phyloP scores from a whole-genome alignment of 1,284 basidiomycete species.

The Cystobasidium pallidum region DNA sequence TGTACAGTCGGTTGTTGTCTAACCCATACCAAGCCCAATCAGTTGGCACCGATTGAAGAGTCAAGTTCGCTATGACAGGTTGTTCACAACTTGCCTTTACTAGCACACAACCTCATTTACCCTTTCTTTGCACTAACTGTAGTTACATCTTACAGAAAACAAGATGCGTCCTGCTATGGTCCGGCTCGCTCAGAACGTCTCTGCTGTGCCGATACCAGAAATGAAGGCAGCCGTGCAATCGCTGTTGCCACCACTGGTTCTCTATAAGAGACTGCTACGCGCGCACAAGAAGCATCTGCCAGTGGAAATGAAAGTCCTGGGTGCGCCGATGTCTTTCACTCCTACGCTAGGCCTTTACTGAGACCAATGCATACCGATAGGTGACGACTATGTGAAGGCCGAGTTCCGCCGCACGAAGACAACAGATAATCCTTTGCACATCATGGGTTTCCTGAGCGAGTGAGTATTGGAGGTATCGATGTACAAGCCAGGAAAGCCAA shows the following conservation, averaged over 20 bases:
- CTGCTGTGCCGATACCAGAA: slow-evolving; percentile 67
- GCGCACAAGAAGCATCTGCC: slow-evolving; percentile 72
- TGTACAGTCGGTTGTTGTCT: no score
- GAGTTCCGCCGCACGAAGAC: slow-evolving; percentile 80
- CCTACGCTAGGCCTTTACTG: no score
- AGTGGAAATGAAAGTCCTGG: slow-evolving; percentile 68
- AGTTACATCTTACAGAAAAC: not conserved
- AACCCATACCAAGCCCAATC: no score
- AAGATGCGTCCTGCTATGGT: slow-evolving; percentile 62
- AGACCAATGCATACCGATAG: slow-evolving; percentile 61
- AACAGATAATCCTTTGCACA: slow-evolving; percentile 80
- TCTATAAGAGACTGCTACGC: slow-evolving; percentile 78
- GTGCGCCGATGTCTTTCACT: not conserved
- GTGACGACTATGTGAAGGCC: slow-evolving; percentile 80
- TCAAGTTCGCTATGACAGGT: not conserved
- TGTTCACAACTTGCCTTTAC: not conserved
- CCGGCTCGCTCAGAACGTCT: slow-evolving; percentile 68
- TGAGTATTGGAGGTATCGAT: not conserved
- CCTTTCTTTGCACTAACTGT: no score
- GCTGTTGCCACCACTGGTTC: slow-evolving; percentile 78
- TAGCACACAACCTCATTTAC: no score
- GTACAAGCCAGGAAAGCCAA: not conserved
- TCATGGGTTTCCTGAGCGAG: slow-evolving; percentile 88
- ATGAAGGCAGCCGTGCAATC: slow-evolving; percentile 70
- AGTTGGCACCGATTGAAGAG: not conserved